Base-by-base conservation (phyloP, 1,284 basidiomycete species). In the Trametes versicolor region DNA sequence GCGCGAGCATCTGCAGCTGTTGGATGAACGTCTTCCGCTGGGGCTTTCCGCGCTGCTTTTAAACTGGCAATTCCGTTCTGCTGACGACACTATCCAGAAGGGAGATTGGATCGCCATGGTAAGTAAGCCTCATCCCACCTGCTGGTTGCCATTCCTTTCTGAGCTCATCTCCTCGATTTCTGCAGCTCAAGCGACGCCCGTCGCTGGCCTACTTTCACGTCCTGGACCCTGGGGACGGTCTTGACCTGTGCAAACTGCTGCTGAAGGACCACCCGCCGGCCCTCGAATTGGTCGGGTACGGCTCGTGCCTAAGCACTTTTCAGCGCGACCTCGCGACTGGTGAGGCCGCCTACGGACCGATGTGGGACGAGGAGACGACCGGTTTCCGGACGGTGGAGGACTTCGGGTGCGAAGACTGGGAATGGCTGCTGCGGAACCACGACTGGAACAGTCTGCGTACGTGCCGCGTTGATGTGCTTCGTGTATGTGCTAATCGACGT, bases 331-430 rank as follows among this genome's bases (percentile, higher is more conserved):
- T 27, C 45, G n/a, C 45, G 54, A 29, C 21, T 52, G 65, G 62
- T 32, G 5, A 17, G 36, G 13, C 13, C 12, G 21, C 23, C 15
- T 49, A 25, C 7, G 17, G 32, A 21, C 47, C 32, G 9, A 8
- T n/a, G 12, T 58, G 57, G 57, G 34, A 39, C 45, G 29, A 19
- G 9, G 25, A 15, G 23, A 64, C 43, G 29, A 29, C 54, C 15
- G 4, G 8, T 13, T 54, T 63, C 50, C 39, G 62, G 47, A 52
- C 57, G 21, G 62, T n/a, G 32, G 58, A 58, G 8, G 54, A 63
- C 41, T 67, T 67, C 9, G 59, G 65, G 19, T 52, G 55, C 45
- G 59, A 53, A 25, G 62, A 64, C 19, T 67, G 62, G 65, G 65
- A 67, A 37, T 67, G 64, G 60, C 55, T 65, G n/a, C 32, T 65